These are phyloP conservation scores for Candida koratica DNA, from an alignment of 805 yeast species.

Conservation along the genomic window DNA sequence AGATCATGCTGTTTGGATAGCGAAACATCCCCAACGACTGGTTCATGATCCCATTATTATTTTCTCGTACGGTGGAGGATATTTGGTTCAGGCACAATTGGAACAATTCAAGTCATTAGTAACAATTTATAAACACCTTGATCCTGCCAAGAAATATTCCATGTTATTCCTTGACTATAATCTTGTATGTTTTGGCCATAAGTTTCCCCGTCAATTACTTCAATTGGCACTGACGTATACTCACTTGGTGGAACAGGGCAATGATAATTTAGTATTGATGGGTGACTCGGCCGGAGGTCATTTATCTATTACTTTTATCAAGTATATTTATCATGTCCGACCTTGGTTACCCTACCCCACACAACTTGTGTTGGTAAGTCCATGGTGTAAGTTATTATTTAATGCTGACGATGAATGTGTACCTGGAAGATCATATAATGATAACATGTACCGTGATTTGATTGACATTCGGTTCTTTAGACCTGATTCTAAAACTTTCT, in stretches of 20 bases:
- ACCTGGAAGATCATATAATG: conserved; percentile 34
- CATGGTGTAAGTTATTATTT: conserved; percentile 36
- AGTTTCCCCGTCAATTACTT: conserved; percentile 29
- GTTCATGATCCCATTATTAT: conserved; percentile 30
- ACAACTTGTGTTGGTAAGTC: conserved; percentile 30
- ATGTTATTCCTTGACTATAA: conserved; percentile 28
- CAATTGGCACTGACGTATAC: conserved; percentile 28
- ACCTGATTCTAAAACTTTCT: conserved; percentile 1
- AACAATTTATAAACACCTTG: conserved; percentile 24
- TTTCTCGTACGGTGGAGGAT: conserved; percentile 40
- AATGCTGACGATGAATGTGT: conserved; percentile 15
- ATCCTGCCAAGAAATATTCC: conserved; percentile 19
- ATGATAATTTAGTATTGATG: conserved; percentile 26
- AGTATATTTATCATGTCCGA: conserved; percentile 20
- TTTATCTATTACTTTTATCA: conserved; percentile 28
- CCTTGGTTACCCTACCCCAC: conserved; percentile 22
- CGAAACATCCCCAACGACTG: conserved; percentile 21
- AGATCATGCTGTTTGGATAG: conserved; percentile 32
- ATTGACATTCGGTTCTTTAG: conserved; percentile 15
- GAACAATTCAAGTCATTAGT: conserved; percentile 26
- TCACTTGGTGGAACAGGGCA: conserved; percentile 19
- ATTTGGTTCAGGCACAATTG: conserved; percentile 25
- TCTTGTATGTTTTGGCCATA: conserved; percentile 24
- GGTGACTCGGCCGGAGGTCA: conserved; percentile 44
- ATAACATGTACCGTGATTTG: conserved; percentile 23